phyloP scores from a whole-genome alignment of 1,284 basidiomycete species.

The Mycosarcoma maydis region DNA sequence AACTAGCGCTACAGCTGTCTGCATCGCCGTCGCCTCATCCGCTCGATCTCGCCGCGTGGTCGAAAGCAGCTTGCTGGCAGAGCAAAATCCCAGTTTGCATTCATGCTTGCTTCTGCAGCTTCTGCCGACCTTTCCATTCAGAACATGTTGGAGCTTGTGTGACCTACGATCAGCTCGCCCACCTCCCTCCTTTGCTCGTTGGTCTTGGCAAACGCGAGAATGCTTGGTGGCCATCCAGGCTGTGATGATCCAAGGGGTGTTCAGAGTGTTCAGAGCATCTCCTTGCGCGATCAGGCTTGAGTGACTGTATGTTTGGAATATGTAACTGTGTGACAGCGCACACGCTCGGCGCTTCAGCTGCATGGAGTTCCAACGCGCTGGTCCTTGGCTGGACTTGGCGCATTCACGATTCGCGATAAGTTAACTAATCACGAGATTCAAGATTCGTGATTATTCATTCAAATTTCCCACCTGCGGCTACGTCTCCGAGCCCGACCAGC shows the following conservation, averaged over 20 bases:
- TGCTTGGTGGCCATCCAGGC: neutral
- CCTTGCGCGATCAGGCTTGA: too few species aligned
- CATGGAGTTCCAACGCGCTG: neutral
- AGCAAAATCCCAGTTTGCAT: neutral
- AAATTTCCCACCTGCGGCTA: slow-evolving; percentile 1
- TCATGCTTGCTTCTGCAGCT: neutral
- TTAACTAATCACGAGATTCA: too few species aligned
- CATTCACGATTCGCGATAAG: too few species aligned
- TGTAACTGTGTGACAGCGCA: neutral
- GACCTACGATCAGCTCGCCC: too few species aligned
- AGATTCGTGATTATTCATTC: too few species aligned
- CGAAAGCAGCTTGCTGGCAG: neutral
- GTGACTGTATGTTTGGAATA: too few species aligned
- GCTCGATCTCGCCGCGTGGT: slow-evolving; percentile 2
- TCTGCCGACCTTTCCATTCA: slow-evolving; percentile 2
- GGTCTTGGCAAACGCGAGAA: neutral
- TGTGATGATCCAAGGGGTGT: too few species aligned
- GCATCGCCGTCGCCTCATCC: too few species aligned
- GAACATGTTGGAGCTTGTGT: neutral
- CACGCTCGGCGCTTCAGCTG: neutral
- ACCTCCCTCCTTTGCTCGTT: neutral
- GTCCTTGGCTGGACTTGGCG: slow-evolving; percentile 1
- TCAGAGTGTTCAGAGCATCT: too few species aligned
- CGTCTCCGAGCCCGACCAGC: slow-evolving; percentile 1
- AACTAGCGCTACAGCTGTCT: neutral